phyloP scores from a whole-genome alignment of 192 early-diverging fungal genomes.

The Coemansia sp. region DNA sequence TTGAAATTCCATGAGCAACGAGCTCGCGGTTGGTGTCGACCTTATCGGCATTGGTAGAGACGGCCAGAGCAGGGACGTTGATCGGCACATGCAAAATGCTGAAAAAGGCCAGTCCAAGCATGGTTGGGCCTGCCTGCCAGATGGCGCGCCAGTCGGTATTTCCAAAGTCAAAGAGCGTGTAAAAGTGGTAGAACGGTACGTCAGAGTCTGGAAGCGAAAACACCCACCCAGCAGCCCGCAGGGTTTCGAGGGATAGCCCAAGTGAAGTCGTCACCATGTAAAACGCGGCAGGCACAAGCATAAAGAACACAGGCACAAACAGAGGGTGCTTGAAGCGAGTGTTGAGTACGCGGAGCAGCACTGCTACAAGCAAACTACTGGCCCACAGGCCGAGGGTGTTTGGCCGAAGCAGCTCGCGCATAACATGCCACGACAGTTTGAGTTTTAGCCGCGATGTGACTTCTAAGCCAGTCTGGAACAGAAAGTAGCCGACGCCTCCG shows the following conservation, averaged over 20 bases:
- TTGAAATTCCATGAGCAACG: constrained; percentile 89
- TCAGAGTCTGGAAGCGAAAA: constrained; percentile 71
- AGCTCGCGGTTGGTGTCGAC: constrained; percentile 94
- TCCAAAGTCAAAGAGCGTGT: constrained; percentile 65
- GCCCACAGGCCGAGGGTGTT: constrained; percentile 79
- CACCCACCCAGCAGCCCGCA: constrained; percentile 81
- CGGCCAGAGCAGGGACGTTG: constrained; percentile 91
- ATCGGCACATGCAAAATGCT: constrained; percentile 97
- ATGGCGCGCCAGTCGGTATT: constrained; percentile 69
- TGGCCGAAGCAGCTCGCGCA: constrained; percentile 67
- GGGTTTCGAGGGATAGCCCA: constrained; percentile 62
- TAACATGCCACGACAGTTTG: constrained; percentile 59
- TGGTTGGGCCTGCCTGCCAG: constrained; percentile 76
- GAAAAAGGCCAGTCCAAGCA: constrained; percentile 92
- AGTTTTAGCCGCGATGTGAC: constrained; percentile 72
- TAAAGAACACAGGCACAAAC: constrained; percentile 89
- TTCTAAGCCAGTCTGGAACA: constrained; percentile 90
- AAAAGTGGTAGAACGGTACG: constrained; percentile 87
- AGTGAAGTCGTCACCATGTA: constrained; percentile 64
- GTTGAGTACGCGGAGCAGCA: constrained; percentile 74
- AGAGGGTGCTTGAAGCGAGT: constrained; percentile 71
- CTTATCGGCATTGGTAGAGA: constrained; percentile 82
- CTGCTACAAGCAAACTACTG: constrained; percentile 63
- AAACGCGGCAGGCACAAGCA: constrained; percentile 76
- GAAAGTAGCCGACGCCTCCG: constrained; percentile 92